Conservation (phyloP, 2,329 filamentous ascomycete genomes). For the Ustilaginoidea virens region DNA sequence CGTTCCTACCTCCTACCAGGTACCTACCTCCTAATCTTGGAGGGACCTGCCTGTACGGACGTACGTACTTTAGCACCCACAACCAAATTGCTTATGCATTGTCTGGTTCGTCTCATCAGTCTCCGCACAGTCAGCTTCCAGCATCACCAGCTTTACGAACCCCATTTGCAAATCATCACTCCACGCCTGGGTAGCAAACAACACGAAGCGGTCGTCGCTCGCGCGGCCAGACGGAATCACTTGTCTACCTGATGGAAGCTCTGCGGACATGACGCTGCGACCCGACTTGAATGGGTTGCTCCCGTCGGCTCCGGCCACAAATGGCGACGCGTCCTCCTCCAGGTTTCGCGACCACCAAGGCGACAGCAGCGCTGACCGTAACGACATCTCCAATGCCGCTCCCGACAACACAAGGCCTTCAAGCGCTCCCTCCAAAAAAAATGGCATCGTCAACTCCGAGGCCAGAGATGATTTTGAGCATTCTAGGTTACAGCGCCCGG, state of each 20-base stretch:
- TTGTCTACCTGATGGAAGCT: constrained; percentile 10
- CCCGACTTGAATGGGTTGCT: constrained; percentile 17
- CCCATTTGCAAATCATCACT: constrained; percentile 9
- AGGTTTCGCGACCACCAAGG: constrained; percentile 12
- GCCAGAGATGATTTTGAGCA: constrained; percentile 18
- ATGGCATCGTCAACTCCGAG: constrained; percentile 13
- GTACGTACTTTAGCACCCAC: no score
- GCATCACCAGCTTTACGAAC: constrained; percentile 5
- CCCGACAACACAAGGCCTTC: constrained; percentile 25
- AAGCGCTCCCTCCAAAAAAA: constrained; percentile 29
- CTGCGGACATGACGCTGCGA: constrained; percentile 17
- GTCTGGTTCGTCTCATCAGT: no score
- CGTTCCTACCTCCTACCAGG: no score
- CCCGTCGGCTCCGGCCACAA: constrained; percentile 12
- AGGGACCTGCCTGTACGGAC: no score
- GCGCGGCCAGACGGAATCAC: constrained; percentile 9
- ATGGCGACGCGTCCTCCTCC: constrained; percentile 15
- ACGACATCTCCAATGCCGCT: constrained; percentile 11
- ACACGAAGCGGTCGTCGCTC: constrained; percentile 9
- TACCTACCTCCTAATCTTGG: no score
- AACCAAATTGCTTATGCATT: no score
- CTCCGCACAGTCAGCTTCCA: not conserved
- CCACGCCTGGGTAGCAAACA: constrained; percentile 5
- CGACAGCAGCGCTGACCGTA: constrained; percentile 15
- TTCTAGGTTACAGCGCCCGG: constrained; percentile 21